Percentiles rank a stretch among this genome's conserved stretches.
phyloP scores from a whole-genome alignment of 179 eudicot genomes.

The Beta corolliflora region DNA sequence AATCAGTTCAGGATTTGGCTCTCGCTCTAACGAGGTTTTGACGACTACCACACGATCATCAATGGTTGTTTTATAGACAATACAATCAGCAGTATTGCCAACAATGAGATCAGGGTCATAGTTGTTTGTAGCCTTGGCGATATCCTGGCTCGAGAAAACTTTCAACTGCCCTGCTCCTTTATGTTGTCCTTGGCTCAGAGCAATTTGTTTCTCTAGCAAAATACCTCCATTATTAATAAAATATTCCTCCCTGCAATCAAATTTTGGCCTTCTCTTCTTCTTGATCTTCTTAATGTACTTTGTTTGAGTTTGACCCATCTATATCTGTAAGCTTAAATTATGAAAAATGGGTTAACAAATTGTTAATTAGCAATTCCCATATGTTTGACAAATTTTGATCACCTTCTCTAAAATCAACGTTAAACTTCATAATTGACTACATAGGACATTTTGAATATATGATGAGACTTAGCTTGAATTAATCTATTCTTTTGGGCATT shows the following conservation, averaged over 20 bases:
- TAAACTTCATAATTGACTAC: too few species aligned
- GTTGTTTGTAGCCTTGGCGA: slow-evolving; percentile 17
- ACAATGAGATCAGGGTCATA: slow-evolving; percentile 16
- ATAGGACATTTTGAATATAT: too few species aligned
- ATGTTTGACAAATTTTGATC: too few species aligned
- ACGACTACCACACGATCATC: slow-evolving; percentile 18
- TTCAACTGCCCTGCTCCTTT: slow-evolving; percentile 7
- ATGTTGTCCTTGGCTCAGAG: slow-evolving; percentile 17
- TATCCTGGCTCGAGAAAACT: slow-evolving; percentile 4
- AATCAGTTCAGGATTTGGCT: not conserved
- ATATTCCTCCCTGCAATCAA: slow-evolving; percentile 18
- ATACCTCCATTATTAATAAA: slow-evolving; percentile 24
- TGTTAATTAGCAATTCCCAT: too few species aligned
- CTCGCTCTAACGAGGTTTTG: not conserved
- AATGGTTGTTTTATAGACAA: not conserved
- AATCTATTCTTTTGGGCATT: too few species aligned
- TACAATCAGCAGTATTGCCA: not conserved
- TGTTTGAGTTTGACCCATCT: slow-evolving; percentile 12
- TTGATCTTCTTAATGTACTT: too few species aligned
- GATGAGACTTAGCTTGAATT: too few species aligned
- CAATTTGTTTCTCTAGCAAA: slow-evolving; percentile 22
- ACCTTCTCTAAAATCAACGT: too few species aligned
- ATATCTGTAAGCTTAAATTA: too few species aligned
- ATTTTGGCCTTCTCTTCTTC: slow-evolving; percentile 5
- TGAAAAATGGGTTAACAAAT: too few species aligned